phyloP scores from a whole-genome alignment of 257 asterid genomes.

The Jacaranda mimosifolia region DNA sequence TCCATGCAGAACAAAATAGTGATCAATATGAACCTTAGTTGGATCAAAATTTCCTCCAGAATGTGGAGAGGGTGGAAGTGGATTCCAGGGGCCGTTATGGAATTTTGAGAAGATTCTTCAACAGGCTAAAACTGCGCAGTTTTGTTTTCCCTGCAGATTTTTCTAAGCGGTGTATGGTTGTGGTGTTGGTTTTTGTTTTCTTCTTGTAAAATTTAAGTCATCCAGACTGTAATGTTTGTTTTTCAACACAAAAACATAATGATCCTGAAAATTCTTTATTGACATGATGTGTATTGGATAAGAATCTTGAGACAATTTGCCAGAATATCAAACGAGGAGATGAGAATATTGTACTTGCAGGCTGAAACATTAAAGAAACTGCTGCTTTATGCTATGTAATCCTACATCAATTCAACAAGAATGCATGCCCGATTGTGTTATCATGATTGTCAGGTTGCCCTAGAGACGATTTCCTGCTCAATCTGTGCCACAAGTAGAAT shows the following conservation, averaged over 20 bases:
- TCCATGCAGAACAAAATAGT: background rate
- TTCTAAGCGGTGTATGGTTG: background rate
- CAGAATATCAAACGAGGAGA: background rate
- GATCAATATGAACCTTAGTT: background rate
- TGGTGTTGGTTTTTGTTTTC: background rate
- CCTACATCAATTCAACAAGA: background rate
- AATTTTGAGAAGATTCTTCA: background rate
- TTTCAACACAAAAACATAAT: background rate
- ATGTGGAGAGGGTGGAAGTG: background rate
- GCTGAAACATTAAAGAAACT: background rate
- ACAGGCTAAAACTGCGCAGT: background rate
- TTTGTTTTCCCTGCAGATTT: slow-evolving; percentile 7
- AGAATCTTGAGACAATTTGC: background rate
- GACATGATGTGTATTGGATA: background rate
- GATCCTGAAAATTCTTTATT: too few species aligned
- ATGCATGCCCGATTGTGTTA: background rate
- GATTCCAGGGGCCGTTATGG: background rate
- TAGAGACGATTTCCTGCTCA: slow-evolving; percentile 44
- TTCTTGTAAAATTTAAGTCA: too few species aligned
- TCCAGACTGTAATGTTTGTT: too few species aligned
- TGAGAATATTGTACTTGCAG: background rate
- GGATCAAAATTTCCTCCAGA: background rate
- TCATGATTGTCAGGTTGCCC: slow-evolving; percentile 16
- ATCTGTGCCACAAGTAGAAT: slow-evolving; percentile 36
- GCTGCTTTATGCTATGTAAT: slow-evolving; percentile 4